phyloP scores from a whole-genome alignment of 148 eudicot species.

The Camellia sinensis region DNA sequence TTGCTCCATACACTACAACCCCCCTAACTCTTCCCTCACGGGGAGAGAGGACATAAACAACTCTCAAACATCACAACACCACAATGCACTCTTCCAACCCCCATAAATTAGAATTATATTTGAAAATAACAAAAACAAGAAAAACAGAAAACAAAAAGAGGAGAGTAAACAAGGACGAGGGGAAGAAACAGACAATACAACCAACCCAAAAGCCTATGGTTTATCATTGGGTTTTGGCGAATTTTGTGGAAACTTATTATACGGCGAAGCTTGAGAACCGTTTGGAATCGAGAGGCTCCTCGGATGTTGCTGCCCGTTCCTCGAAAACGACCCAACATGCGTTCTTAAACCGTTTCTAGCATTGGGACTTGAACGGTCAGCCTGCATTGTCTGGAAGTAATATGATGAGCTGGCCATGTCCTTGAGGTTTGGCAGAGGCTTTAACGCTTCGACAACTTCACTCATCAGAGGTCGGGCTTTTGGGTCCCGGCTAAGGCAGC shows the following conservation, averaged over 20 bases:
- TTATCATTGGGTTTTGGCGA: conserved; percentile 55
- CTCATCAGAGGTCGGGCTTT: conserved; percentile 53
- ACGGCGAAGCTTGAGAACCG: conserved; percentile 39
- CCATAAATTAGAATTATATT: neutral
- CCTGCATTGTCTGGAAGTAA: conserved; percentile 52
- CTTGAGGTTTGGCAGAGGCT: conserved; percentile 53
- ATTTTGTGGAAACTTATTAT: conserved; percentile 28
- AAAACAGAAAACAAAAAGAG: neutral
- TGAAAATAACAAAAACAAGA: neutral
- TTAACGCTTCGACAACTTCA: conserved; percentile 53
- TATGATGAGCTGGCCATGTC: conserved; percentile 63
- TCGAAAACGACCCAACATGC: conserved; percentile 31
- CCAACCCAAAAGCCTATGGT: conserved; percentile 22
- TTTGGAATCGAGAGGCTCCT: conserved; percentile 52
- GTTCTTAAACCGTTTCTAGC: conserved; percentile 29
- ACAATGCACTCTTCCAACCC: conserved; percentile 17
- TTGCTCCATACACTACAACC: conserved; percentile 13
- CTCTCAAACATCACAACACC: conserved; percentile 15
- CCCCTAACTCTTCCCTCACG: neutral
- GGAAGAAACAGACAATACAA: conserved; percentile 6
- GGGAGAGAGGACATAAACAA: neutral
- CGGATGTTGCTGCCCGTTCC: conserved; percentile 40
- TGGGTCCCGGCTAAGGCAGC: conserved; percentile 54
- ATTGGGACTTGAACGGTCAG: conserved; percentile 50
- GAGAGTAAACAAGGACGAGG: neutral